Conservation (phyloP, 108 stramenopile species). For the Pseudonitzschia multiseries region DNA sequence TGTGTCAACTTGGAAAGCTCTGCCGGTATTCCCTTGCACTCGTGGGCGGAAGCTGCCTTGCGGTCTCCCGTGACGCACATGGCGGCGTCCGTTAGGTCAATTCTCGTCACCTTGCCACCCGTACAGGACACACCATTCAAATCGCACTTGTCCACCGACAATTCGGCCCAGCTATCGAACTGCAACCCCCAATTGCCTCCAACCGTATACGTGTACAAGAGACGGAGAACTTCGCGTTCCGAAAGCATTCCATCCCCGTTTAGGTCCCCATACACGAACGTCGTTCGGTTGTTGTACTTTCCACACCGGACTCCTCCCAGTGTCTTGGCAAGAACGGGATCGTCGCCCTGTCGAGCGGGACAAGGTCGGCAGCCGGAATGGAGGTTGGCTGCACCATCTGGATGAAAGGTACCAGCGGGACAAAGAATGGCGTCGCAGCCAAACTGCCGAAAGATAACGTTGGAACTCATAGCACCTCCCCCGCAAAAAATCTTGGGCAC, state of each 20-base stretch:
- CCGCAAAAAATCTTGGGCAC: constrained; percentile 49
- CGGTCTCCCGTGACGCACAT: constrained; percentile 40
- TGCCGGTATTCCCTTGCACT: constrained; percentile 47
- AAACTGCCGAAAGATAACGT: constrained; percentile 47
- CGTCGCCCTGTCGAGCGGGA: constrained; percentile 20
- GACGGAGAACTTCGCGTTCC: constrained; percentile 50
- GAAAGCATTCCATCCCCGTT: constrained; percentile 58
- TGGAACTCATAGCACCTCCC: constrained; percentile 28
- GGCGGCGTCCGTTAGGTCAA: constrained; percentile 46
- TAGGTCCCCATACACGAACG: constrained; percentile 52
- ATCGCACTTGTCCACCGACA: constrained; percentile 38
- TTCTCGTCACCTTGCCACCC: constrained; percentile 38
- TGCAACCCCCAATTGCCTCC: constrained; percentile 53
- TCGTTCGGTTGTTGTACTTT: background rate
- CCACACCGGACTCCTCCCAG: constrained; percentile 50
- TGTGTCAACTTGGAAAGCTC: constrained; percentile 33
- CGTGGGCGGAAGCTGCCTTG: constrained; percentile 18
- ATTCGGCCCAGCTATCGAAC: constrained; percentile 50
- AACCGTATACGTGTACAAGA: constrained; percentile 46
- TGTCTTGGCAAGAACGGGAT: constrained; percentile 17
- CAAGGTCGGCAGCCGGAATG: constrained; percentile 46
- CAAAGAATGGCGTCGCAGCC: constrained; percentile 70
- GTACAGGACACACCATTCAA: constrained; percentile 52
- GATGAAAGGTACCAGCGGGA: constrained; percentile 61
- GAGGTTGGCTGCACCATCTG: constrained; percentile 46